Base-by-base conservation (phyloP, 1,284 basidiomycete species). In the Trichosporon sp. region DNA sequence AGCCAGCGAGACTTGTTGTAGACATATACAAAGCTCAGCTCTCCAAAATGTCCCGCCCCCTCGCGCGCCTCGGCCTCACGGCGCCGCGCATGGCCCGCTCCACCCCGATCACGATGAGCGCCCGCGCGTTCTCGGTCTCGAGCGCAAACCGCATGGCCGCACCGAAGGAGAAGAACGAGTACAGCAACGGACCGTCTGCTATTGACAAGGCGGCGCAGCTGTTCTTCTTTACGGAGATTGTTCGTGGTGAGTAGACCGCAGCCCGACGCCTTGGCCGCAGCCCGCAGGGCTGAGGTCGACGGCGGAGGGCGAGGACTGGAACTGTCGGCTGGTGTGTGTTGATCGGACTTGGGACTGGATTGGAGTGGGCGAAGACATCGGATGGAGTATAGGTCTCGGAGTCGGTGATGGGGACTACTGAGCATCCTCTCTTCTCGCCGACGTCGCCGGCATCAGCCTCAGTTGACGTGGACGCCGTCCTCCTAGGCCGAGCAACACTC, bases 211-310 rank as follows among this genome's bases (percentile, higher is more conserved):
- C 95, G 44, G 89, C 91, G 56, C 90, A 95, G 80, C 78, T 97
- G 59, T 98, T 99, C 86, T 98, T 99, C 86, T 94, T 99, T 80
- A 98, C 95, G 66, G 96, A 99, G 82, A 97, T 99, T 73, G 83
- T 95, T 71, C 85, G 95, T 84, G 95, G 95, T 93, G 74, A 70
- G 85, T 79, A 33, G 19, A 44, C 14, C 2, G 10, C 27, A 2
- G 19, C 34, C 8, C 33, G 33, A 34, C 33, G 33, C 33, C 14
- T 37, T 37, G 46, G 23, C 25, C 25, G 25, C 13, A 27, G 46
- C 16, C 27, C 14, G 27, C 19, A 44, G 40, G 40, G 40, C 40
- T n/a, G 46, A 16, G 49, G 14, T n/a, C 10, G 49, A 14, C 14
- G 27, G 25, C 4, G 49, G 49, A 54, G 49, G 10, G 16, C 25